These are phyloP conservation scores for Lentinus polychrous DNA, from an alignment of 1,284 basidiomycete species.

Conservation along the genomic window DNA sequence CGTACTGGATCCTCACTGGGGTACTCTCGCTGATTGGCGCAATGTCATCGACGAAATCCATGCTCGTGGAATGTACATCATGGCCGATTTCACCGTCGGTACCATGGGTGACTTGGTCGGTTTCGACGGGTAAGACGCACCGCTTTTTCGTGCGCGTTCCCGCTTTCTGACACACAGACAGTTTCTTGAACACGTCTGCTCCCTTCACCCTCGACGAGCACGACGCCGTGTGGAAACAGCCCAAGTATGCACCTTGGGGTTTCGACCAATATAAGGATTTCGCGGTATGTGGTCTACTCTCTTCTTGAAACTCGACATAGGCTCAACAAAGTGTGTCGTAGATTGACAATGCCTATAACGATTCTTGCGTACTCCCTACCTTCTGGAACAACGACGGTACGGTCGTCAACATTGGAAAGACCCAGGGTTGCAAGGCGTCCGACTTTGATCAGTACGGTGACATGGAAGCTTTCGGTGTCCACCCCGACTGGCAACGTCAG, in stretches of 20 bases:
- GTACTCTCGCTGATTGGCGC: conserved; percentile 74
- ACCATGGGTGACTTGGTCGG: conserved; percentile 87
- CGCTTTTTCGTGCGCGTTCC: conserved; percentile 4
- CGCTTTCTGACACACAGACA: conserved; percentile 25
- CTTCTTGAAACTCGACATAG: conserved; percentile 1
- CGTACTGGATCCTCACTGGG: conserved; percentile 87
- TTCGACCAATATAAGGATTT: conserved; percentile 83
- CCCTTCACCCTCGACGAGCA: conserved; percentile 77
- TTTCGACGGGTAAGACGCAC: conserved; percentile 59
- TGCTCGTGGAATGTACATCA: conserved; percentile 78
- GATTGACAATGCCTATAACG: conserved; percentile 63
- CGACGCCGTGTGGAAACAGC: conserved; percentile 68
- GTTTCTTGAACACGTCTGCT: conserved; percentile 72
- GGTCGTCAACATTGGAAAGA: conserved; percentile 43
- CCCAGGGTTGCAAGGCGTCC: conserved; percentile 67
- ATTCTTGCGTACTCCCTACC: conserved; percentile 65
- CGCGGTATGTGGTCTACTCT: conserved; percentile 35
- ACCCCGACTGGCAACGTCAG: conserved; percentile 90
- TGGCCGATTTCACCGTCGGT: conserved; percentile 88
- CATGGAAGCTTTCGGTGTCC: conserved; percentile 94
- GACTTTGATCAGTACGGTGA: conserved; percentile 94
- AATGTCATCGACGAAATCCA: conserved; percentile 72
- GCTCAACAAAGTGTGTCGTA: conserved; percentile 21
- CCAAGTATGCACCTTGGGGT: conserved; percentile 75
- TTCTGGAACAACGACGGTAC: conserved; percentile 77